Conservation (phyloP, 768 basidiomycete genomes). For the Hygrophoropsis aurantiaca region DNA sequence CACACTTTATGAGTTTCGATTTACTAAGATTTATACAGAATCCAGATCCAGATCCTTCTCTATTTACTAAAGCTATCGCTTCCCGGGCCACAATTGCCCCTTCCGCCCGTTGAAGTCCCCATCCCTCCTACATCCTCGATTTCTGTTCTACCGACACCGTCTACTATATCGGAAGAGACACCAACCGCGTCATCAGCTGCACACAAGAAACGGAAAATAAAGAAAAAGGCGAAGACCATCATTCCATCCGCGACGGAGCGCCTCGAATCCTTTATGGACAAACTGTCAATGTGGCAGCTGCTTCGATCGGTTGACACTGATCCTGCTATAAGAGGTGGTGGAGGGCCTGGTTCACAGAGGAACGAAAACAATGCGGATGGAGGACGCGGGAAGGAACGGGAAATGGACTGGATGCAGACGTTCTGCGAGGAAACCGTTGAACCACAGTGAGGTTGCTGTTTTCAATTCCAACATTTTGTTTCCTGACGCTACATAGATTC, state of each 20-base stretch:
- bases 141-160: slow-evolving; percentile 9
- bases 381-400: too few relatives aligned
- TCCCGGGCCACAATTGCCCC: slow-evolving; percentile 40
- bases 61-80: slow-evolving; percentile 66
- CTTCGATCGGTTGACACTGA: slow-evolving; percentile 39
- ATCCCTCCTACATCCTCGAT: slow-evolving; percentile 23
- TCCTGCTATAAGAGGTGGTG: too few relatives aligned
- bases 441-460: slow-evolving; percentile 46
- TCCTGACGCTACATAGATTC: slow-evolving; percentile 51
- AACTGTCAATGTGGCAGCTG: slow-evolving; percentile 77
- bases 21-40: slow-evolving; percentile 42
- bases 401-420: slow-evolving; percentile 71
- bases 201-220: slow-evolving; percentile 19
- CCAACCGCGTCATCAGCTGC: neutral
- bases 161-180: too few relatives aligned
- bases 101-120: slow-evolving; percentile 27
- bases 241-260: slow-evolving; percentile 43
- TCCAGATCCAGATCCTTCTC: slow-evolving; percentile 74
- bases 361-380: slow-evolving; percentile 10
- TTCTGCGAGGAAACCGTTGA: slow-evolving; percentile 72
- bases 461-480: neutral
- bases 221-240: slow-evolving; percentile 17
- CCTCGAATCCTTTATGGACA: slow-evolving; percentile 76
- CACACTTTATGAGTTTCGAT: neutral
- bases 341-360: slow-evolving; percentile 13